Evolutionary conservation across 2,329 filamentous ascomycete genomes (phyloP).

Genomic region (Claviceps sp.): DNA sequence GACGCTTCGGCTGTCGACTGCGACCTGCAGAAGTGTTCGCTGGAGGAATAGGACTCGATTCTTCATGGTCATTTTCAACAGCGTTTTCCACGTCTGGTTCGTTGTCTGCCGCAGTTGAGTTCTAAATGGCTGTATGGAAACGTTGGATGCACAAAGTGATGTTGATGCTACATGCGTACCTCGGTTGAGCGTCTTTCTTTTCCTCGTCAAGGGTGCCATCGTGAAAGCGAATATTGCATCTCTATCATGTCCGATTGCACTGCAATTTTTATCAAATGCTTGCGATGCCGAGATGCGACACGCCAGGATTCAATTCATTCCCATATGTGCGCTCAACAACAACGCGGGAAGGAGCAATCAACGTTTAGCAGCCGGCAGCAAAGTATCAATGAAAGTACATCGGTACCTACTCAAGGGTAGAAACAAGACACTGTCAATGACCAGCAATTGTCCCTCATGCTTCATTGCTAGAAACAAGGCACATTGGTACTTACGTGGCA

Average conservation of each 20-base stretch:
- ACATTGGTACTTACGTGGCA: too few relatives aligned
- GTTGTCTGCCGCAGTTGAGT: background rate
- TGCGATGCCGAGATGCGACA: background rate
- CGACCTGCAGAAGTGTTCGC: background rate
- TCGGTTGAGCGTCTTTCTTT: conserved; percentile 12
- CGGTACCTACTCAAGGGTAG: too few relatives aligned
- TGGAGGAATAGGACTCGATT: background rate
- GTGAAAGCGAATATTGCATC: background rate
- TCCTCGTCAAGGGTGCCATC: conserved; percentile 17
- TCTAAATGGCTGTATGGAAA: background rate
- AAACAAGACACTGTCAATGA: too few relatives aligned
- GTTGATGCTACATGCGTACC: conserved; percentile 8
- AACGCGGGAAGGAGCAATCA: background rate
- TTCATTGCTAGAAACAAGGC: too few relatives aligned
- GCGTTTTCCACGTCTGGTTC: background rate
- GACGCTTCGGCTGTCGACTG: background rate
- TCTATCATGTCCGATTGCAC: background rate
- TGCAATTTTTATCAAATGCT: background rate
- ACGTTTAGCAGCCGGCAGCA: background rate
- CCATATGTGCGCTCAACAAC: too few relatives aligned
- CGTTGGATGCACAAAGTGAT: background rate
- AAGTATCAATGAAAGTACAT: background rate
- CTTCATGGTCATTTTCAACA: background rate
- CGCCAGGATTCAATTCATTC: background rate
- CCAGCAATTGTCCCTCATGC: too few relatives aligned